Base-by-base conservation (phyloP, 2,329 filamentous ascomycete species). In the Tolypocladium nubicola region DNA sequence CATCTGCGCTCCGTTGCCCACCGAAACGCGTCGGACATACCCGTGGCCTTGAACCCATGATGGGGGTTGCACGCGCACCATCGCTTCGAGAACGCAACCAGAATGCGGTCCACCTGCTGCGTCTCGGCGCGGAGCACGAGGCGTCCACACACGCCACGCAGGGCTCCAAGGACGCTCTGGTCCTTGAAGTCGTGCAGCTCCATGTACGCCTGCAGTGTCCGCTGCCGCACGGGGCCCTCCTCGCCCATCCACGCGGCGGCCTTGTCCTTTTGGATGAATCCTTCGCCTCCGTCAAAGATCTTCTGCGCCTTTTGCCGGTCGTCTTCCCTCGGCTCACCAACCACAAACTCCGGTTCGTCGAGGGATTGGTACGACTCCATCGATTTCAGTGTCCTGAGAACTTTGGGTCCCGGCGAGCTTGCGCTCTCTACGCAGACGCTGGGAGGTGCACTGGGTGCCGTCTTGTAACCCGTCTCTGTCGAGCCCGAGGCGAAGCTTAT, bases 1-100 rank as follows among this genome's bases (percentile, higher is more conserved):
- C 61, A 23, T 14, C 13, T 26, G 49, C 4, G 13, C 0, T 23
- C 1, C 13, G 19, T 14, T 33, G 33, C 26, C 35, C 56, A 11
- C 52, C 45, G 23, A 55, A n/a, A 23, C 13, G 55, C 40, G 4
- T n/a, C 8, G n/a, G 16, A 71, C 85, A 74, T 78, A 92, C 89
- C 90, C 63, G 79, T 84, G 57, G 88, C 84, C 72, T 94, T 97
- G 79, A 97, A 99, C 16, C 93, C 92, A 71, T 99, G 91, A 49
- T 86, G 87, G 0, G 89, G 84, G 68, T 99, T 99, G 77, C 92
- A 97, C 63, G 89, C 83, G 70, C 90, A 96, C 94, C 94, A 99
- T 60, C 93, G 80, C 62, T 84, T 85, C 3, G 94, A 90, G 65
- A 97, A 93, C 23, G 89, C 87, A 65, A 95, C 89, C 61, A 99